Evolutionary conservation across 331 rosid species (phyloP), one percentile per base, ranked within the genome.

Genomic region (Dryas integrifolia): DNA sequence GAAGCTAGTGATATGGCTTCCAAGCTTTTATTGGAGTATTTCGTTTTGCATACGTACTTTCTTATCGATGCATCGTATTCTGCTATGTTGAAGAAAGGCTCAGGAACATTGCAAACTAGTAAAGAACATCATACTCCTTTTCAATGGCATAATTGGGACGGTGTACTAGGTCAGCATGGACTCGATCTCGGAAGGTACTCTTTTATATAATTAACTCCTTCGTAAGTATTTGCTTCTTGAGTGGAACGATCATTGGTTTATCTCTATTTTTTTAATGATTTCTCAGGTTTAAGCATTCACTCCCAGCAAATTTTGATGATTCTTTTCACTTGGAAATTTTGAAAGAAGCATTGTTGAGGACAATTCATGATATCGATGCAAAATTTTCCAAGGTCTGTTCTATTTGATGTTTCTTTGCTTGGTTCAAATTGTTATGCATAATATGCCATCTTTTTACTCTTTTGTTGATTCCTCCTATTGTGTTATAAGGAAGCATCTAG

Each of bases 1-100:
- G 98, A 91, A 77, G 98, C 97, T 5, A 94, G 98, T 78, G 97
- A 94, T 48, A 89, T 86, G 96, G 94, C 98, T 5, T 91, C 98
- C 0, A 86, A 86, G 59, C 88, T 94, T 73, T 82, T 94, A 53
- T 26, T 89, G 83, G 98, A 94, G 89, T 94, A 94, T 84, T 91
- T 94, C 53, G 81, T 89, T 74, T 80, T 91, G 83, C 98, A 89
- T 74, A 89, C 97, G 45, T 94, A 86, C 81, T 94, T 94, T 87
- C 96, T 94, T 70, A 85, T 94, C 41, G 98, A 91, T 82, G 95
- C 97, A 15, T 80, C 91, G 5, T 91, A 83, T 82, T 86, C 91
- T 40, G 81, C 78, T 77, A 3, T 87, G 15, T 80, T 83, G 6
- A 88, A 85, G 85, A 79, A 77, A 72, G 59, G 87, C 5, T 48